Conservation (phyloP, 129 eudicot species). For the Dittrichia graveolens region DNA sequence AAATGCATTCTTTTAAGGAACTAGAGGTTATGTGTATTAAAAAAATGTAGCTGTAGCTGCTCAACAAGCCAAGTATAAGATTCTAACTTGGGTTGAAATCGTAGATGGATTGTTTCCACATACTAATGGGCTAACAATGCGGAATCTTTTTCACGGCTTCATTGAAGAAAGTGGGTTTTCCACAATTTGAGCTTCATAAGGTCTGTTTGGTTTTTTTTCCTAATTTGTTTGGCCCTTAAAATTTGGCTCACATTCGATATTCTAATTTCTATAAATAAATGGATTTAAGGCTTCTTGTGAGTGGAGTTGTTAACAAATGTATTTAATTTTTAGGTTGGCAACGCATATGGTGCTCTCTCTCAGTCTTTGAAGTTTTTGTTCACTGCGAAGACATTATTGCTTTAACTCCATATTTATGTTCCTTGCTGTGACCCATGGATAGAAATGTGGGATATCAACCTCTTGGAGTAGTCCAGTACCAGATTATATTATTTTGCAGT, state of each 20-base stretch:
- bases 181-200: slow-evolving; percentile 56
- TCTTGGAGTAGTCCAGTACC: slow-evolving; percentile 23
- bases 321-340: slow-evolving; percentile 86
- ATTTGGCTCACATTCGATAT: slow-evolving; percentile 48
- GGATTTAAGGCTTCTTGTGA: slow-evolving; percentile 48
- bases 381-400: slow-evolving; percentile 73
- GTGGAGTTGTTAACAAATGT: slow-evolving; percentile 67
- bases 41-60: slow-evolving; percentile 24
- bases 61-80: slow-evolving; percentile 10
- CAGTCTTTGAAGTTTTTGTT: slow-evolving; percentile 67
- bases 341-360: slow-evolving; percentile 81
- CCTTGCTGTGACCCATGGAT: slow-evolving; percentile 42
- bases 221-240: slow-evolving; percentile 37
- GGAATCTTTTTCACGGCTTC: slow-evolving; percentile 71
- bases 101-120: slow-evolving; percentile 89
- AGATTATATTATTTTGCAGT: slow-evolving; percentile 3
- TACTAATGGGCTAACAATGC: slow-evolving; percentile 89
- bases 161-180: slow-evolving; percentile 58
- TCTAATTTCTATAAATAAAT: slow-evolving; percentile 45
- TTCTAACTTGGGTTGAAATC: slow-evolving; percentile 87
- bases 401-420: slow-evolving; percentile 45
- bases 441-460: slow-evolving; percentile 26
- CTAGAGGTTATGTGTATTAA: slow-evolving; percentile 34
- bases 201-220: slow-evolving; percentile 65
- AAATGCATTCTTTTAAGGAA: slow-evolving; percentile 18